Evolutionary conservation across 2,329 filamentous ascomycete species (phyloP).

Genomic region (Nothophoma quercina): DNA sequence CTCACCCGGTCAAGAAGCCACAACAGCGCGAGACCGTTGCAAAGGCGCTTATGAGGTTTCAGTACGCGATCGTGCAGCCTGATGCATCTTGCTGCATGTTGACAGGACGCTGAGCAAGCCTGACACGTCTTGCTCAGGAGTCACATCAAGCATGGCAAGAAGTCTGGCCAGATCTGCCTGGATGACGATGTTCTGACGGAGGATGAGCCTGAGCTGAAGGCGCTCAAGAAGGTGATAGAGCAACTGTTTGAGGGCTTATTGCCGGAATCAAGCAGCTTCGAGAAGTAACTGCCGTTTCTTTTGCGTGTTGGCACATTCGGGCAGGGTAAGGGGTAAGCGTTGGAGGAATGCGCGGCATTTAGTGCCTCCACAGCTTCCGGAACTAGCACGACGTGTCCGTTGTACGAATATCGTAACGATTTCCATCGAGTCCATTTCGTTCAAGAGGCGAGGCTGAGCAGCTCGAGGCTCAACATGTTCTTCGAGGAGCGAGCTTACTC

Average conservation of each 20-base stretch:
- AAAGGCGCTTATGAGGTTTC: slow-evolving; percentile 53
- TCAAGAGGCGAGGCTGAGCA: background rate
- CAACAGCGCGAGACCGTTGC: slow-evolving; percentile 46
- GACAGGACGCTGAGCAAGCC: slow-evolving; percentile 55
- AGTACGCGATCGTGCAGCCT: slow-evolving; percentile 52
- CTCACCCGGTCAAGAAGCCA: slow-evolving; percentile 38
- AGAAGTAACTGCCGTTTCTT: slow-evolving; percentile 11
- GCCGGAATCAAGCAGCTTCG: slow-evolving; percentile 30
- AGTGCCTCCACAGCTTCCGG: no score
- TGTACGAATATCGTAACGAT: background rate
- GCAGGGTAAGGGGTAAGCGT: background rate
- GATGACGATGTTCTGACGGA: slow-evolving; percentile 55
- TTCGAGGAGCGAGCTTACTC: background rate
- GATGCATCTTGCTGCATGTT: slow-evolving; percentile 55
- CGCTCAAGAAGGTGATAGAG: slow-evolving; percentile 47
- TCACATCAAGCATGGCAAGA: slow-evolving; percentile 44
- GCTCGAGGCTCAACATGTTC: background rate
- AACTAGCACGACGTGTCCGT: background rate
- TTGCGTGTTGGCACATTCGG: background rate
- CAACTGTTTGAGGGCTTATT: slow-evolving; percentile 47
- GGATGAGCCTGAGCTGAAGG: slow-evolving; percentile 44
- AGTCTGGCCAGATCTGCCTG: slow-evolving; percentile 52
- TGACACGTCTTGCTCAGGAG: slow-evolving; percentile 49
- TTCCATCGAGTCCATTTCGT: background rate
- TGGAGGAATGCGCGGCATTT: background rate